Evolutionary conservation across 768 basidiomycete species (phyloP), one percentile per base, ranked within the genome.

Genomic region (Rhizopogon vinicolor): DNA sequence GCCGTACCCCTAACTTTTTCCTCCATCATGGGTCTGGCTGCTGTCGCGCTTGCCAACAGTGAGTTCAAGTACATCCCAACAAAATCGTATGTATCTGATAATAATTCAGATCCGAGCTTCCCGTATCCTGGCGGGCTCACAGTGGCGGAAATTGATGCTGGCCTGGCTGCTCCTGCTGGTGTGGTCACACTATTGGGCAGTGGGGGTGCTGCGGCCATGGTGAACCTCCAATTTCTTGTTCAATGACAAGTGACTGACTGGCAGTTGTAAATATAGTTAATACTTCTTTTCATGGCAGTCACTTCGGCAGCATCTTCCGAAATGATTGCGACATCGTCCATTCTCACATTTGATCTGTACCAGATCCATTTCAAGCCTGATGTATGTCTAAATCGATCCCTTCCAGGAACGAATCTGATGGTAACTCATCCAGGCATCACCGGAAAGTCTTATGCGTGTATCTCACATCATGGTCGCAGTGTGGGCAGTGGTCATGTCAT

Each of bases 1-100:
- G 69, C 72, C 7, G 71, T 74, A 19, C 74, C 75, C 12, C 74
- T 74, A 41, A 62, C 68, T 2, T 72, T 71, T 45, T 75, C 70
- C 9, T 74, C 74, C 0, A 65, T 63, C 19, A 67, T 75, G 56
- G 73, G 74, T 18, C 65, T 74, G n/a, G 61, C 66, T 31, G 69
- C 66, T 6, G 62, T 66, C 44, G 71, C 65, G 16, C 63, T 71
- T 14, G 48, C 56, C 41, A 61, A 56, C 19, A 50, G 60, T 61
- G 9, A 22, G 54, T 51, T 48, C 12, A 37, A 37, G 19, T 19
- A 37, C 12, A 25, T 37, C n/a, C 16, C 7, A 41, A 16, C 14
- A 33, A 28, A 29, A 49, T 51, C 6, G 5, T 51, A 14, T 0
- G 7, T 52, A 51, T 52, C 19, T 29, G 8, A 52, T n/a, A 16